Conservation (phyloP, 345 rosid genomes). For the Eucalyptus tenuipes region DNA sequence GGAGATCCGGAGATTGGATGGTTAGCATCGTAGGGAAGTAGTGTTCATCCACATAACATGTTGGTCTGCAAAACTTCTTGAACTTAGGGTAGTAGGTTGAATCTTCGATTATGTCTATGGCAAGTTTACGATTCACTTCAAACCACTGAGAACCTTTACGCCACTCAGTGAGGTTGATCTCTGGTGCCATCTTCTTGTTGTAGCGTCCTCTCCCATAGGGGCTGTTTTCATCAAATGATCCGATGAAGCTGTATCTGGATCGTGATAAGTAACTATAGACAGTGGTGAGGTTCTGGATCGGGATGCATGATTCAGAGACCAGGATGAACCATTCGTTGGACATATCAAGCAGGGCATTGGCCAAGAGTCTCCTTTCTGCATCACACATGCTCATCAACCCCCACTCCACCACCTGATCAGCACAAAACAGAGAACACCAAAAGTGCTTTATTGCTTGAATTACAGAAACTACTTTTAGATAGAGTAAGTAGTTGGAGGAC, state of each 20-base stretch:
- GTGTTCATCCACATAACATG: constrained; percentile 87
- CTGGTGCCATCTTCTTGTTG: constrained; percentile 44
- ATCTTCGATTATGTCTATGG: constrained; percentile 51
- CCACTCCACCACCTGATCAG: constrained; percentile 61
- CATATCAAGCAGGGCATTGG: constrained; percentile 79
- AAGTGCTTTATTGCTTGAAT: neutral
- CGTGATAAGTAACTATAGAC: constrained; percentile 44
- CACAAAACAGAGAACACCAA: neutral
- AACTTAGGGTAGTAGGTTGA: constrained; percentile 62
- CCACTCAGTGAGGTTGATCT: constrained; percentile 65
- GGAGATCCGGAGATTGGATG: constrained; percentile 36
- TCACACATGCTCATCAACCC: constrained; percentile 95
- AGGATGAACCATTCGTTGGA: constrained; percentile 90
- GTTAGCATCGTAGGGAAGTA: constrained; percentile 84
- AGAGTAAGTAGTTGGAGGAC: neutral
- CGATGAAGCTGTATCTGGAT: constrained; percentile 69
- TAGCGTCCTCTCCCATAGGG: constrained; percentile 85
- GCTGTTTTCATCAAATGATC: constrained; percentile 63
- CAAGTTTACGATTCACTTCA: constrained; percentile 60
- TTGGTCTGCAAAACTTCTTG: constrained; percentile 54
- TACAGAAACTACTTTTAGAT: neutral
- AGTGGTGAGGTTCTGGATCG: constrained; percentile 63
- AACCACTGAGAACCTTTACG: constrained; percentile 98
- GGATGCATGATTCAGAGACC: constrained; percentile 82
- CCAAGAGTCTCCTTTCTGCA: constrained; percentile 84